Conservation (phyloP, 257 asterid genomes). For the Solanum microdontum region DNA sequence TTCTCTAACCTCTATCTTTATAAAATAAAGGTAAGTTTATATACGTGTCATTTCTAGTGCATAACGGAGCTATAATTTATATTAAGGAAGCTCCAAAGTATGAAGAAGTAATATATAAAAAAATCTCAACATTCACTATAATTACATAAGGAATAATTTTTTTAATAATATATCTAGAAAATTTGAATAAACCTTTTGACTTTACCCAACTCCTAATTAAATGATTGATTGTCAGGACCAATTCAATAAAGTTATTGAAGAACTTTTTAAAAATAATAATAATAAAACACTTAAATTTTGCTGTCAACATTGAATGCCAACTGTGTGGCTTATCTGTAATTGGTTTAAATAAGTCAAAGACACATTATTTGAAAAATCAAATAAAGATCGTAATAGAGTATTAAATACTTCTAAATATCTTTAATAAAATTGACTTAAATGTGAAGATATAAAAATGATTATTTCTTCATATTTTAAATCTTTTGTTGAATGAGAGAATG, state of each 20-base stretch:
- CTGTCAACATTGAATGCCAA: background rate
- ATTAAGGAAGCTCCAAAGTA: too few species aligned
- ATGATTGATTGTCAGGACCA: background rate
- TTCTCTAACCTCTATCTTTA: too few species aligned
- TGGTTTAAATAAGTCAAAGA: background rate
- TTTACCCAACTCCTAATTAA: too few species aligned
- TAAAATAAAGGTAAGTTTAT: too few species aligned
- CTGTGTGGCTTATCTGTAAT: background rate
- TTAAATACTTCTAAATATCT: background rate
- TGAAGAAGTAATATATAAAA: too few species aligned
- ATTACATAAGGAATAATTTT: too few species aligned
- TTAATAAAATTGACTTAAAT: background rate
- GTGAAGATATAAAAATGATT: background rate
- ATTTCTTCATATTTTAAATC: background rate
- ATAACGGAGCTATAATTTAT: background rate
- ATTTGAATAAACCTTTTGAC: too few species aligned
- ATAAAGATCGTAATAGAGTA: too few species aligned
- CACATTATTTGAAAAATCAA: background rate
- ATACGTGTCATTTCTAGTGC: too few species aligned
- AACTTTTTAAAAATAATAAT: background rate
- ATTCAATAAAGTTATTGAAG: background rate
- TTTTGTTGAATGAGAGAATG: background rate
- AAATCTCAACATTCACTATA: too few species aligned
- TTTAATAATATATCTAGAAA: too few species aligned
- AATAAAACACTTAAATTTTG: background rate